Base-by-base conservation (phyloP, 345 rosid species). In the Geranium rotundifolium region DNA sequence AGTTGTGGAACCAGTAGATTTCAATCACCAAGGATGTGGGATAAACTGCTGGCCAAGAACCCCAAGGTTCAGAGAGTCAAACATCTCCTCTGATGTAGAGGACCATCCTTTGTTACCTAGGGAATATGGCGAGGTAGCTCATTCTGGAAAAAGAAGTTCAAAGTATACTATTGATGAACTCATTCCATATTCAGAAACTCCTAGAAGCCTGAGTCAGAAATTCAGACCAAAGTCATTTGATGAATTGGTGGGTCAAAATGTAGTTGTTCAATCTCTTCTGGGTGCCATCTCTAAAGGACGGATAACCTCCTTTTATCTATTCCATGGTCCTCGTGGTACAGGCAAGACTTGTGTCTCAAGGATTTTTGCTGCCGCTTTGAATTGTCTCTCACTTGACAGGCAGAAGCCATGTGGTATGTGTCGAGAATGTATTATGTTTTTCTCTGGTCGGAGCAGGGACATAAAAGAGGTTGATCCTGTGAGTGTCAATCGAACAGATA, bases 261-360 rank as follows among this genome's bases (percentile, higher is more conserved):
- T 86, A 1, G 90, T 88, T 2, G 87, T 79, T 52, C 82, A 77
- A 73, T 84, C 96, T 73, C 87, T 93, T 59, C 69, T 86, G 72
- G 77, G 82, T 80, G 92, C 95, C 59, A 72, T 93, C 60, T 78
- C 87, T 54, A 84, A 80, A 65, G 95, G 89, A 55, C 83, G 85
- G 77, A 72, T 90, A 71, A 59, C 97, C 60, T 82, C 96, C 31
- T 57, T 86, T 7, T 86, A 93, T 71, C 88, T 93, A 19, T 90
- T 93, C 63, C 86, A 90, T 29, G 99, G 99, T 50, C 96, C 96
- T 67, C 97, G 89, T 55, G 99, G 97, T 23, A 83, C 96, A 0
- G 99, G 99, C 50, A 90, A 93, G 81, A 93, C 96, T 9, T 88
- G 89, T 34, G 88, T 97, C 8, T 81, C 97, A 15, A 83, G 84